Conservation (phyloP, 257 asterid species). For the Lycium ferocissimum region DNA sequence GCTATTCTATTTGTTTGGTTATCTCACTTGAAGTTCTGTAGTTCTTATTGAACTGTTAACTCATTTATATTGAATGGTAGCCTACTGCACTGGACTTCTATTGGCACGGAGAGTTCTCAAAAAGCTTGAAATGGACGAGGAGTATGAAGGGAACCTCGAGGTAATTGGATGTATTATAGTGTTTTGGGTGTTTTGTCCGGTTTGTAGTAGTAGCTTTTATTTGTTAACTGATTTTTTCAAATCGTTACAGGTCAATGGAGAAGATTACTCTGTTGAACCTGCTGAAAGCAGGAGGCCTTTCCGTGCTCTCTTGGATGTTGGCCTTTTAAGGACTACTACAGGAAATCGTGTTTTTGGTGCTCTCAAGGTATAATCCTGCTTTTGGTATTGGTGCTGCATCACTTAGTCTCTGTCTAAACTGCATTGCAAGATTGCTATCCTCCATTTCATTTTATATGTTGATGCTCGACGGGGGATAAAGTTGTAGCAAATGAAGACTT, state of each 20-base stretch:
- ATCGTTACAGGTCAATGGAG: slow-evolving; percentile 62
- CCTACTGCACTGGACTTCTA: slow-evolving; percentile 81
- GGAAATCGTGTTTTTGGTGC: slow-evolving; percentile 85
- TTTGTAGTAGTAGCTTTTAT: background rate
- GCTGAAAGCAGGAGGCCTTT: slow-evolving; percentile 69
- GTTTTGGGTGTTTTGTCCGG: background rate
- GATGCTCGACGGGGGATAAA: background rate
- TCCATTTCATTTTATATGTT: background rate
- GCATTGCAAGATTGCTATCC: background rate
- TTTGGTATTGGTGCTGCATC: background rate
- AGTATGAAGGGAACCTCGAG: slow-evolving; percentile 75
- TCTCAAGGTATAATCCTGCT: slow-evolving; percentile 53
- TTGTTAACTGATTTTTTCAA: background rate
- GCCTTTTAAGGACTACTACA: slow-evolving; percentile 66
- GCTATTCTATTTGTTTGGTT: background rate
- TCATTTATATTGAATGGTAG: slow-evolving; percentile 35
- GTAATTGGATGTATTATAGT: slow-evolving; percentile 39
- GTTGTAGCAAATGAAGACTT: background rate
- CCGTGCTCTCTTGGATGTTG: slow-evolving; percentile 77
- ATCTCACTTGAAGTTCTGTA: background rate
- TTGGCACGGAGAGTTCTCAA: slow-evolving; percentile 79
- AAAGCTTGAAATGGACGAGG: slow-evolving; percentile 74
- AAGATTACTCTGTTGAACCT: slow-evolving; percentile 78
- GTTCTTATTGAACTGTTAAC: background rate
- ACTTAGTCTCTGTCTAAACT: background rate